Conservation (phyloP, 805 yeast genomes). For the Millerozyma miso region DNA sequence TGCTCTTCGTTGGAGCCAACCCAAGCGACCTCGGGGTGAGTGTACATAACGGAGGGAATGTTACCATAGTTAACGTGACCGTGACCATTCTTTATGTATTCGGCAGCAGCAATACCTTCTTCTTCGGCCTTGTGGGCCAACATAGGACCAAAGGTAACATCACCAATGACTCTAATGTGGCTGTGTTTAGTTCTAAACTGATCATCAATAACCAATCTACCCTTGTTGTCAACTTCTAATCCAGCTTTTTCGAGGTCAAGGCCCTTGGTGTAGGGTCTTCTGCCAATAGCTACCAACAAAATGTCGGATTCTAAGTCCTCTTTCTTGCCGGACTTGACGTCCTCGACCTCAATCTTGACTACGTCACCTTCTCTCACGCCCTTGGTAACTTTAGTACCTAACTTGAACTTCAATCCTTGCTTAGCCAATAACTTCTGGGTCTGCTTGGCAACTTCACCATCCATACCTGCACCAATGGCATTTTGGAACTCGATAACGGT, state of each 20-base stretch:
- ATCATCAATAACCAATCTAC: conserved; percentile 90
- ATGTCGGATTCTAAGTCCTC: conserved; percentile 86
- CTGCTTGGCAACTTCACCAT: conserved; percentile 85
- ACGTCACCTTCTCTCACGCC: conserved; percentile 87
- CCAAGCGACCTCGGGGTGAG: conserved; percentile 99
- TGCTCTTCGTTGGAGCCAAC: conserved; percentile 96
- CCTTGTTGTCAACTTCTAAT: conserved; percentile 85
- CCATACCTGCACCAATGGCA: conserved; percentile 98
- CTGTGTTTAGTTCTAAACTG: conserved; percentile 89
- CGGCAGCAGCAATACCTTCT: conserved; percentile 98
- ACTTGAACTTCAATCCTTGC: conserved; percentile 92
- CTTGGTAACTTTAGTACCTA: conserved; percentile 83
- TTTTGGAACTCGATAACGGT: conserved; percentile 88
- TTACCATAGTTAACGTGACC: conserved; percentile 98
- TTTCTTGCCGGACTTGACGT: conserved; percentile 78
- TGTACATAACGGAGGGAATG: conserved; percentile 98
- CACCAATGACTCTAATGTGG: conserved; percentile 97
- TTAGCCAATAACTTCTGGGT: conserved; percentile 86
- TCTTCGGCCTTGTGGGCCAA: conserved; percentile 99
- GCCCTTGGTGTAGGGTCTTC: conserved; percentile 95
- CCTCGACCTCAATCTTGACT: conserved; percentile 85
- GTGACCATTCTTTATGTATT: conserved; percentile 85
- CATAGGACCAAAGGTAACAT: conserved; percentile 98
- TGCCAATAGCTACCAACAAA: conserved; percentile 94
- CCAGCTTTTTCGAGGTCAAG: conserved; percentile 86